These are phyloP conservation scores for Suillus bovinus DNA, from an alignment of 768 basidiomycete species.

Conservation along the genomic window DNA sequence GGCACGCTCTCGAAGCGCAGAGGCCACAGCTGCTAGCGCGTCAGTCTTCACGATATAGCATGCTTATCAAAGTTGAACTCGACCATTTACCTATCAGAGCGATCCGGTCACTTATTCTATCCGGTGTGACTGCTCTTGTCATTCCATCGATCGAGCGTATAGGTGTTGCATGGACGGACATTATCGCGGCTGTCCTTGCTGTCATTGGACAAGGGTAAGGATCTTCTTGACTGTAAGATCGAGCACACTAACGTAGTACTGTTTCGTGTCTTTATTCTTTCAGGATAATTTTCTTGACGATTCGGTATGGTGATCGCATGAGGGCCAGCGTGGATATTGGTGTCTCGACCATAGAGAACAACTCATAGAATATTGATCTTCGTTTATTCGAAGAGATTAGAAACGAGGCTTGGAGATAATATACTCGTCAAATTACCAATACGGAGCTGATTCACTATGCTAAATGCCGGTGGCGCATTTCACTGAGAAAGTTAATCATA, in stretches of 20 bases:
- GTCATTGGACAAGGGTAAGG: constrained; percentile 52
- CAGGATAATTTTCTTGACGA: constrained; percentile 47
- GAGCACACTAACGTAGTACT: not conserved
- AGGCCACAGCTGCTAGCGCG: constrained; percentile 48
- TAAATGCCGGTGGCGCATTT: not conserved
- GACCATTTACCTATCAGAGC: constrained; percentile 36
- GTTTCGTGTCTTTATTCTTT: not conserved
- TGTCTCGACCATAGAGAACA: constrained; percentile 38
- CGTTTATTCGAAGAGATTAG: not conserved
- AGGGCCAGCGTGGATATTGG: constrained; percentile 52
- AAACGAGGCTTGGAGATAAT: not conserved
- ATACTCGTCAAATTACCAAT: not conserved
- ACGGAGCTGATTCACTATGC: not conserved
- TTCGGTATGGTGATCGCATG: constrained; percentile 51
- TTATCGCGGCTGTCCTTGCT: constrained; percentile 41
- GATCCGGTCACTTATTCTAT: constrained; percentile 45
- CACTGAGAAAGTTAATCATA: not conserved
- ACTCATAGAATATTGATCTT: constrained; percentile 11
- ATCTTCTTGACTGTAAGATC: constrained; percentile 1
- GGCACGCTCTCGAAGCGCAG: not conserved
- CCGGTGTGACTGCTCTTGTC: constrained; percentile 45
- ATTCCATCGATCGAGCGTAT: constrained; percentile 51
- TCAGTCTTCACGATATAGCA: constrained; percentile 25
- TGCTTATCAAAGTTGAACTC: too few relatives aligned
- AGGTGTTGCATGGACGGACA: constrained; percentile 48